phyloP scores from a whole-genome alignment of 495 filamentous ascomycete genomes.

The Thermochaetoides thermophila region DNA sequence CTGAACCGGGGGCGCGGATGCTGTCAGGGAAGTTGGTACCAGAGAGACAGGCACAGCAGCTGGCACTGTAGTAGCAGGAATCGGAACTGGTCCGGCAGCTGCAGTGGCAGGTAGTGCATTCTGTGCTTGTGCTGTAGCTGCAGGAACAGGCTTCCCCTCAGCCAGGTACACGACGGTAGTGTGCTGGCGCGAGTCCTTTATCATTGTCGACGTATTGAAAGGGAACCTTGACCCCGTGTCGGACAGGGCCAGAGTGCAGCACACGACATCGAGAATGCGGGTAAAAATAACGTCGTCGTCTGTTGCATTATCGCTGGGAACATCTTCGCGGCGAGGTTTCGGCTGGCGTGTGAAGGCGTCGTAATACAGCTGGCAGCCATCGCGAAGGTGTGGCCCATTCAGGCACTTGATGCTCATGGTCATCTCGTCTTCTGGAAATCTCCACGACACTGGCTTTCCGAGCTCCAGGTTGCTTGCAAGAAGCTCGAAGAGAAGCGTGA shows the following conservation, averaged over 20 bases:
- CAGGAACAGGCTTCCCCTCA: constrained; percentile 11
- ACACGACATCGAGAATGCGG: constrained; percentile 10
- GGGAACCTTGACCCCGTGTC: constrained; percentile 12
- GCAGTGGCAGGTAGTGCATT: too few relatives aligned
- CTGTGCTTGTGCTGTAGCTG: neutral
- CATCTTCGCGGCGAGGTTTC: constrained; percentile 16
- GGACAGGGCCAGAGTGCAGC: constrained; percentile 14
- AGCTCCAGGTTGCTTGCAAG: constrained; percentile 12
- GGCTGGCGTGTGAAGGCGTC: constrained; percentile 11
- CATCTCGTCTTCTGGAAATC: constrained; percentile 27
- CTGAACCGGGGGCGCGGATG: too few relatives aligned
- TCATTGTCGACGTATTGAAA: constrained; percentile 2
- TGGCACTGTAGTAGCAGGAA: neutral
- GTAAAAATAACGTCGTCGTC: constrained; percentile 12
- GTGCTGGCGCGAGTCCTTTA: constrained; percentile 5
- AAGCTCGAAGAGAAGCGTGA: constrained; percentile 22
- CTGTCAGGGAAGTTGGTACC: too few relatives aligned
- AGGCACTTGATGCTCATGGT: constrained; percentile 28
- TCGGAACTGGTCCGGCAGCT: neutral
- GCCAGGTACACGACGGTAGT: constrained; percentile 13
- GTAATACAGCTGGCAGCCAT: constrained; percentile 17
- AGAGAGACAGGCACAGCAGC: neutral
- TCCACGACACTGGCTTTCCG: constrained; percentile 18
- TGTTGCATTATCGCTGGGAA: constrained; percentile 2
- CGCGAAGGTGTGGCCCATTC: constrained; percentile 15